phyloP scores from a whole-genome alignment of 2,329 filamentous ascomycete species.

The Neurospora crassa region DNA sequence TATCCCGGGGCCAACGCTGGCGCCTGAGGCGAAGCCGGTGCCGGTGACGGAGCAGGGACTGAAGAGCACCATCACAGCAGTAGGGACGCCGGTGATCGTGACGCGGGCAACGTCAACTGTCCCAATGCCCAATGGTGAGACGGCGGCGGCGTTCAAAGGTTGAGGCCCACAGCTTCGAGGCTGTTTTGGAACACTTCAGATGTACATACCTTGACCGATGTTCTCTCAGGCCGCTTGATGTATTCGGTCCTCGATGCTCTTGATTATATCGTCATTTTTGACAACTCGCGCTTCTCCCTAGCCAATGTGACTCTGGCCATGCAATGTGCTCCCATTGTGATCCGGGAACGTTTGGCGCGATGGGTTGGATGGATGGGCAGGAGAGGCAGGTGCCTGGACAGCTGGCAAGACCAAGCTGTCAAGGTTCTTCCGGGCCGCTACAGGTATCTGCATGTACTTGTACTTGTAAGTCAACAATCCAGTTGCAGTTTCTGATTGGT shows the following conservation, averaged over 20 bases:
- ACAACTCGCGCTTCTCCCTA: not conserved
- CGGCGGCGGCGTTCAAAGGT: not conserved
- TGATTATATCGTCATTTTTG: not conserved
- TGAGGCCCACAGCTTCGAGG: not conserved
- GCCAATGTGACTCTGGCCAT: not conserved
- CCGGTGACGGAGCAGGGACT: conserved; percentile 15
- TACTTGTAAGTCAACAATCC: not conserved
- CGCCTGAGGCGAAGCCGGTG: conserved; percentile 17
- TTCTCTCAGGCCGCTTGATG: not conserved
- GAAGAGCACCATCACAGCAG: conserved; percentile 7
- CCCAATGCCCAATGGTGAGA: conserved; percentile 5
- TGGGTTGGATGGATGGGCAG: not conserved
- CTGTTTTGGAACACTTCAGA: not conserved
- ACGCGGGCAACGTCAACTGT: conserved; percentile 12
- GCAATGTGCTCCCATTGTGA: not conserved
- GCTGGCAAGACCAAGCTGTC: not conserved
- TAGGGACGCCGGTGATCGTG: conserved; percentile 20
- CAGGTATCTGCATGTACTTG: not conserved
- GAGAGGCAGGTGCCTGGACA: not conserved
- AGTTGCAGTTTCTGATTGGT: not conserved
- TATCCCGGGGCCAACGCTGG: conserved; percentile 22
- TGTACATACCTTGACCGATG: not conserved
- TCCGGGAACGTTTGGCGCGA: no score
- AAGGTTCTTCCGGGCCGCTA: not conserved
- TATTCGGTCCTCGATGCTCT: not conserved